Evolutionary conservation across 495 filamentous ascomycete genomes (phyloP).

Genomic region (Penicillium cinerascens): DNA sequence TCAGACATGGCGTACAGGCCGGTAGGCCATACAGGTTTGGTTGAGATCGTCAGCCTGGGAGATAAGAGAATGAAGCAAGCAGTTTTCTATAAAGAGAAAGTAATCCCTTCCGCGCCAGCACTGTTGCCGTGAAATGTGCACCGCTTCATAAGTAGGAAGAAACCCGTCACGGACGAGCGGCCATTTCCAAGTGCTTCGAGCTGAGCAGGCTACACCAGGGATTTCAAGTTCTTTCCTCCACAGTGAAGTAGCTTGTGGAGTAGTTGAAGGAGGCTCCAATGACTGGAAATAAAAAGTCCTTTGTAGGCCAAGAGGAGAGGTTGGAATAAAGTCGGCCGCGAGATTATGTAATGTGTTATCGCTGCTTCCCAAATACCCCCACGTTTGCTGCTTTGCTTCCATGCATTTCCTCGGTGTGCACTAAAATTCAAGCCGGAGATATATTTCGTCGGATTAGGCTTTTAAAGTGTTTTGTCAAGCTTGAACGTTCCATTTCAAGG

Average conservation of each 20-base stretch:
- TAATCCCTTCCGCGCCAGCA: not conserved
- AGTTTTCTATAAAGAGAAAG: not conserved
- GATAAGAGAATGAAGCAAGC: not conserved
- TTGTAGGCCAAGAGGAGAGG: not conserved
- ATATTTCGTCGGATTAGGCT: too few relatives aligned
- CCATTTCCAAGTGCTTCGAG: not conserved
- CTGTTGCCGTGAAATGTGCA: not conserved
- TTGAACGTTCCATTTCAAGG: too few relatives aligned
- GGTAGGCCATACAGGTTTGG: not conserved
- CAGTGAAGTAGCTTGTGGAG: not conserved
- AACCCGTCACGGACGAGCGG: conserved; percentile 1
- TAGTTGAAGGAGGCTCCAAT: not conserved
- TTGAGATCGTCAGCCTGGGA: not conserved
- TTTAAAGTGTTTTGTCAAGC: too few relatives aligned
- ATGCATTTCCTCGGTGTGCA: too few relatives aligned
- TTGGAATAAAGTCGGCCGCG: not conserved
- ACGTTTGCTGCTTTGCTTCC: too few relatives aligned
- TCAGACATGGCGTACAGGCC: conserved; percentile 14
- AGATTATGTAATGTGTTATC: not conserved
- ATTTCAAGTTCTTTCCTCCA: not conserved
- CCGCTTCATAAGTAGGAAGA: not conserved
- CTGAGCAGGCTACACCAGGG: not conserved
- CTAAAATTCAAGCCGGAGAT: too few relatives aligned
- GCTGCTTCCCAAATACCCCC: not conserved
- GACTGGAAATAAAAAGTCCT: not conserved